These are phyloP conservation scores for Orbilia brochopaga DNA, from an alignment of 2,329 filamentous ascomycete genomes.

Conservation along the genomic window DNA sequence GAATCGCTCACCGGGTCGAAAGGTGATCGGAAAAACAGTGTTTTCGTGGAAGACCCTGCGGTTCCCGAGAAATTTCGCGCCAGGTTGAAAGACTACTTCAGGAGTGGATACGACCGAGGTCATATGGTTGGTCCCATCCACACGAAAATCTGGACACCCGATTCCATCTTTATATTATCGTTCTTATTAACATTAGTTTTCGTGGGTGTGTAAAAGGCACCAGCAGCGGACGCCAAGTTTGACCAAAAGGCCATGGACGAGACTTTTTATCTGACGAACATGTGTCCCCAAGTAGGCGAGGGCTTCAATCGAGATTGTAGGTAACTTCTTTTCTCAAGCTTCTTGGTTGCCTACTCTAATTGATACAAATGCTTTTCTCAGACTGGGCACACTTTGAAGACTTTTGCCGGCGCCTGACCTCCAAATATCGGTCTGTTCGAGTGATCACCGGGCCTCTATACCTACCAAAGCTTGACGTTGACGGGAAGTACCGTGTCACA, in stretches of 20 bases:
- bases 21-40: slow-evolving; percentile 82
- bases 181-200: not conserved
- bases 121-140: slow-evolving; percentile 67
- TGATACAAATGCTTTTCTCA: not conserved
- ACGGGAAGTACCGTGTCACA: slow-evolving; percentile 92
- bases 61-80: slow-evolving; percentile 89
- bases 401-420: slow-evolving; percentile 84
- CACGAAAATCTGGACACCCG: not conserved
- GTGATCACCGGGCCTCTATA: slow-evolving; percentile 95
- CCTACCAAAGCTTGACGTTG: slow-evolving; percentile 81
- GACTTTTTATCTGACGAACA: slow-evolving; percentile 91
- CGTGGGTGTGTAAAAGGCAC: slow-evolving; percentile 63
- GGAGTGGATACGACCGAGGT: slow-evolving; percentile 91
- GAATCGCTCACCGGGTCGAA: slow-evolving; percentile 75
- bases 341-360: not conserved
- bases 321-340: not conserved
- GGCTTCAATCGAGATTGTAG: slow-evolving; percentile 93
- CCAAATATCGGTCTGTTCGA: slow-evolving; percentile 81
- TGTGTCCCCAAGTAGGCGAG: slow-evolving; percentile 97
- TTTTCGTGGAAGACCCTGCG: slow-evolving; percentile 79
- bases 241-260: slow-evolving; percentile 91
- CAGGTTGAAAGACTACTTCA: slow-evolving; percentile 89
- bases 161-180: not conserved
- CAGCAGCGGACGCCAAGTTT: slow-evolving; percentile 96
- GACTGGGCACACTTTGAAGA: slow-evolving; percentile 98